Base-by-base conservation (phyloP, 805 yeast genomes). In the Candida wancherniae region DNA sequence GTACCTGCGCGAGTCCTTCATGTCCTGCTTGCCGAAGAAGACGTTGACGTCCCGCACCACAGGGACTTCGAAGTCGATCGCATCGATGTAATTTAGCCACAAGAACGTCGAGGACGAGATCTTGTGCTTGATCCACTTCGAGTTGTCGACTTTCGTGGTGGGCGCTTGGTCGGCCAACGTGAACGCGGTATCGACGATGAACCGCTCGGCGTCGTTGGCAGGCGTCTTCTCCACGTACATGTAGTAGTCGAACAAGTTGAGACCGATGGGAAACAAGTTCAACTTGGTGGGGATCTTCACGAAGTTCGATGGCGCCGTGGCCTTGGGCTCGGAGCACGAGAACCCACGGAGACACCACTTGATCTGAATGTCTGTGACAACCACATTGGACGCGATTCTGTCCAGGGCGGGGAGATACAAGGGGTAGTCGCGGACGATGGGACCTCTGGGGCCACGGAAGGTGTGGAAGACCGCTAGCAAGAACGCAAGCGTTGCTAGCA, bases 11-110 rank as follows among this genome's bases (percentile, higher is more conserved):
- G 51, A 24, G 33, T 59, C 65, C 10, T 28, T 29, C 31, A 58
- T 38, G 39, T 58, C 63, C n/a, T 46, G 45, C 20, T 45, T 35
- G 6, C 65, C 65, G 25, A 47, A 53, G 19, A 59, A 45, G 6
- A 58, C 44, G 29, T 54, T 57, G 10, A 59, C 30, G 14, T 51
- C 50, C 19, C 59, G 47, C 6, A 59, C 50, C 3, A 46, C 29
- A 4, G 43, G 40, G 5, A 33, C 27, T 8, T 37, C 24, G 24
- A 31, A 33, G 19, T 37, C 47, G 11, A 19, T 19, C 6, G 26
- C 13, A 3, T 39, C 42, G 11, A 42, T 10, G 31, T 37, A 39
- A 10, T 37, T 31, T 6, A 44, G 19, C 46, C 46, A 42, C 19
- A 44, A 18, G 27, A 28, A 35, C 6, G 40, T 33, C 12, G 32